phyloP scores from a whole-genome alignment of 495 filamentous ascomycete genomes.

The Penicillium roqueforti region DNA sequence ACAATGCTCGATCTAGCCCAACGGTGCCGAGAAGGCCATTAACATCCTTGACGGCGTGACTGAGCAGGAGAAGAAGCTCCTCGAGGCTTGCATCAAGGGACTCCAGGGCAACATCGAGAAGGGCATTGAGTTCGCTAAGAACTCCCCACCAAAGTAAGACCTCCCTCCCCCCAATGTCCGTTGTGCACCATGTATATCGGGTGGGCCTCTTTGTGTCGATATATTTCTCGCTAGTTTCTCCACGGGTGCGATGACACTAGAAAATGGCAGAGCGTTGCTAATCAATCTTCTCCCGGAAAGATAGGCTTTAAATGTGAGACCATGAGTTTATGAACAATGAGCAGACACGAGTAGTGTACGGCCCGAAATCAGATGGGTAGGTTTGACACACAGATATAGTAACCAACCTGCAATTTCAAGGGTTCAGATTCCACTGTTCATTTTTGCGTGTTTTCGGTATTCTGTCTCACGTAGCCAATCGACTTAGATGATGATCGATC shows the following conservation, averaged over 20 bases:
- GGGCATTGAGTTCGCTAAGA: slow-evolving; percentile 85
- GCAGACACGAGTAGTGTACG: slow-evolving; percentile 12
- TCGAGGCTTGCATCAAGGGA: slow-evolving; percentile 66
- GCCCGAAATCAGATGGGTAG: neutral
- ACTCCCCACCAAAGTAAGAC: slow-evolving; percentile 70
- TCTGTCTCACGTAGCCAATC: neutral
- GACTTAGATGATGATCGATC: neutral
- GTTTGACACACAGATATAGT: slow-evolving; percentile 4
- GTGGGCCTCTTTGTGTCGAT: neutral
- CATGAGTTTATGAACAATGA: slow-evolving; percentile 31
- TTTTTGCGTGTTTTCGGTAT: neutral
- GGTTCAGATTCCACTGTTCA: slow-evolving; percentile 14
- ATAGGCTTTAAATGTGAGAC: slow-evolving; percentile 44
- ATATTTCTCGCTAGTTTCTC: slow-evolving; percentile 1
- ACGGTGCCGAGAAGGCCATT: slow-evolving; percentile 74
- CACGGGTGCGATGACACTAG: slow-evolving; percentile 1
- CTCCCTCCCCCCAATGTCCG: slow-evolving; percentile 20
- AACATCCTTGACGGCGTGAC: slow-evolving; percentile 72
- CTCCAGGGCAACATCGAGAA: slow-evolving; percentile 91
- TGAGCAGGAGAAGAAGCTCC: slow-evolving; percentile 80
- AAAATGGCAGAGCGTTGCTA: slow-evolving; percentile 35
- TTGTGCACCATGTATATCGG: slow-evolving; percentile 3
- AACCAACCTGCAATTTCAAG: slow-evolving; percentile 18
- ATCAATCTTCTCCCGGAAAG: slow-evolving; percentile 39
- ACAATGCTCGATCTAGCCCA: slow-evolving; percentile 51